Percentiles rank a stretch among this genome's conserved stretches.
These are phyloP conservation scores for Hyparrhenia diplandra DNA, from an alignment of 176 grass and related monocot species.

Conservation along the genomic window DNA sequence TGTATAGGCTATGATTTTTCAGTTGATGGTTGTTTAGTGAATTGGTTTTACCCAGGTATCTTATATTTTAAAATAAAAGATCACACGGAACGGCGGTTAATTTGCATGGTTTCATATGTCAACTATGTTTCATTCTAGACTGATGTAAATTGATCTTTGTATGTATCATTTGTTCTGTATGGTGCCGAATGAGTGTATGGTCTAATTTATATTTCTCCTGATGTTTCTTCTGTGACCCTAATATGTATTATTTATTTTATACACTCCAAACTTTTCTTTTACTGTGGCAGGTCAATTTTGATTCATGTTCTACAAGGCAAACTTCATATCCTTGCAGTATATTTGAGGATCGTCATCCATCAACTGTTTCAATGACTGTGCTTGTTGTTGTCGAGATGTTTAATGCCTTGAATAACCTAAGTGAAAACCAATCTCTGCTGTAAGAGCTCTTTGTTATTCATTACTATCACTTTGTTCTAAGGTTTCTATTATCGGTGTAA, in stretches of 20 bases:
- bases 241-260: not conserved
- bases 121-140: conserved; percentile 10
- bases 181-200: not conserved
- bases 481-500: not conserved
- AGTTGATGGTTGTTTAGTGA: not conserved
- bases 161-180: conserved; percentile 8
- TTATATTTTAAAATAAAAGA: not conserved
- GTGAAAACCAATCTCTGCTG: conserved; percentile 98
- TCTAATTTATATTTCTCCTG: not conserved
- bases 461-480: not conserved
- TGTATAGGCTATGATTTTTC: conserved; percentile 1
- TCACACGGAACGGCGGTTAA: not conserved
- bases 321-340: conserved; percentile 94
- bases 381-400: conserved; percentile 99
- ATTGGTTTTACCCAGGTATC: not conserved
- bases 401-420: conserved; percentile 99
- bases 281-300: conserved; percentile 81
- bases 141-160: not conserved
- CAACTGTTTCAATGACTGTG: conserved; percentile 97
- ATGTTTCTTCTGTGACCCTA: too few relatives aligned
- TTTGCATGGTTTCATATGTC: conserved; percentile 6
- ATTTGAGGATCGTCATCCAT: conserved; percentile 93
- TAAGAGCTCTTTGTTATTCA: conserved; percentile 42
- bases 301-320: conserved; percentile 88
- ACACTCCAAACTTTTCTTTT: not conserved